A percentile compares a stretch with the other conserved stretches of the same genome.
These are phyloP conservation scores for Lippia alba DNA, from an alignment of 305 asterid genomes.

Conservation along the genomic window DNA sequence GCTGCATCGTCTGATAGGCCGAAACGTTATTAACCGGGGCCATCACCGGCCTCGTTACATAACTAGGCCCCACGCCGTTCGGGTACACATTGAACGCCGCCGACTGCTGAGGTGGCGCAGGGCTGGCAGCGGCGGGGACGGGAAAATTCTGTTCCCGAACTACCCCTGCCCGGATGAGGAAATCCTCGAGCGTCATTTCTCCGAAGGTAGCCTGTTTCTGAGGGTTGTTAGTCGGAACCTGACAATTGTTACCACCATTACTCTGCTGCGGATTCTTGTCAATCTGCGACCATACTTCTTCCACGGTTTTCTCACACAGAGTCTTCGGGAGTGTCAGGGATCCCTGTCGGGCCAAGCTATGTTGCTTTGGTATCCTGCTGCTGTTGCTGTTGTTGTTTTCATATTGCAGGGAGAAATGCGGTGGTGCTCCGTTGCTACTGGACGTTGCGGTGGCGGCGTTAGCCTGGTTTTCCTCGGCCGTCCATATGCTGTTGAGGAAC, in stretches of 20 bases:
- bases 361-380: slow-evolving; percentile 47
- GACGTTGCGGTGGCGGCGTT: slow-evolving; percentile 39
- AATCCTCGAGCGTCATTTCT: slow-evolving; percentile 90
- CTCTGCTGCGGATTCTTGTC: slow-evolving; percentile 42
- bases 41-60: slow-evolving; percentile 49
- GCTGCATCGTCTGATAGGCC: slow-evolving; percentile 44
- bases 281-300: slow-evolving; percentile 80
- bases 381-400: slow-evolving; percentile 38
- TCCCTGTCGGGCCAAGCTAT: slow-evolving; percentile 67
- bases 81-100: slow-evolving; percentile 50
- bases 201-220: slow-evolving; percentile 69
- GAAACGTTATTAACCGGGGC: slow-evolving; percentile 22
- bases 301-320: slow-evolving; percentile 73
- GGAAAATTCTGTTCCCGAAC: slow-evolving; percentile 54
- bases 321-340: slow-evolving; percentile 70
- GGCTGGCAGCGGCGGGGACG: neutral
- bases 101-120: slow-evolving; percentile 49
- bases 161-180: slow-evolving; percentile 76
- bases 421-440: slow-evolving; percentile 7
- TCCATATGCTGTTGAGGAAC: slow-evolving; percentile 90
- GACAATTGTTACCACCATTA: slow-evolving; percentile 15
- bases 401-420: slow-evolving; percentile 1
- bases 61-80: slow-evolving; percentile 40
- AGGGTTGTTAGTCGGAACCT: slow-evolving; percentile 43
- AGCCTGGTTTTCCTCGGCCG: slow-evolving; percentile 80